Conservation (phyloP, 2,329 filamentous ascomycete genomes). For the Amauroascus verrucosus region DNA sequence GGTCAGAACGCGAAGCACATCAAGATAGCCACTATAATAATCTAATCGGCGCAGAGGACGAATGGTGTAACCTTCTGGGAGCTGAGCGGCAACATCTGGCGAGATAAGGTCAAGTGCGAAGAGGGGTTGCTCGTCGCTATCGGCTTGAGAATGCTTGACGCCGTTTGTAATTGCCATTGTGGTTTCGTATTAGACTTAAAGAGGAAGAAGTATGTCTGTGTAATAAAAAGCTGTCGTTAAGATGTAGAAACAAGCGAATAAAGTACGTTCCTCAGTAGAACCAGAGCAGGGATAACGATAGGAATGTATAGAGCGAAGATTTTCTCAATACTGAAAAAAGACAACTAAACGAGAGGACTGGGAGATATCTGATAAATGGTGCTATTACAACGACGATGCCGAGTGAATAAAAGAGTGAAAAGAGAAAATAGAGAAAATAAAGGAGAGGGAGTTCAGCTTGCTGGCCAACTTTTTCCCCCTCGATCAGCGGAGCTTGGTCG, state of each 20-base stretch:
- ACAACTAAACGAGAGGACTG: constrained; percentile 4
- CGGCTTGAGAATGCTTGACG: background rate
- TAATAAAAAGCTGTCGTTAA: background rate
- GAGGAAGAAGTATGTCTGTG: background rate
- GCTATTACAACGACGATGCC: background rate
- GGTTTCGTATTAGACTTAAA: too few species aligned
- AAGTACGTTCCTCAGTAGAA: background rate
- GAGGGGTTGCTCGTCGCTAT: constrained; percentile 47
- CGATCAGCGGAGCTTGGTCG: background rate
- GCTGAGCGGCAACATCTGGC: constrained; percentile 56
- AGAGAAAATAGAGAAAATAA: background rate
- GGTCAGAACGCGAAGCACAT: constrained; percentile 82
- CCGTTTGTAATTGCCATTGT: constrained; percentile 1
- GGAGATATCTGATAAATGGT: background rate
- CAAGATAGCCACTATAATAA: constrained; percentile 73
- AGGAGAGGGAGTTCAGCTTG: background rate
- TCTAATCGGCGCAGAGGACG: constrained; percentile 71
- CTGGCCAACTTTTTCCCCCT: constrained; percentile 3
- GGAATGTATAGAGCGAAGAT: background rate
- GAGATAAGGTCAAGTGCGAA: constrained; percentile 72
- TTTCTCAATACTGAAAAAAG: background rate
- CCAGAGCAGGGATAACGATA: background rate
- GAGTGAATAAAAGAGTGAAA: background rate
- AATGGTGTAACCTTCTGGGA: constrained; percentile 73
- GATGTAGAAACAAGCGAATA: background rate